These are phyloP conservation scores for Solanum boliviense DNA, from an alignment of 257 asterid genomes.

Conservation along the genomic window DNA sequence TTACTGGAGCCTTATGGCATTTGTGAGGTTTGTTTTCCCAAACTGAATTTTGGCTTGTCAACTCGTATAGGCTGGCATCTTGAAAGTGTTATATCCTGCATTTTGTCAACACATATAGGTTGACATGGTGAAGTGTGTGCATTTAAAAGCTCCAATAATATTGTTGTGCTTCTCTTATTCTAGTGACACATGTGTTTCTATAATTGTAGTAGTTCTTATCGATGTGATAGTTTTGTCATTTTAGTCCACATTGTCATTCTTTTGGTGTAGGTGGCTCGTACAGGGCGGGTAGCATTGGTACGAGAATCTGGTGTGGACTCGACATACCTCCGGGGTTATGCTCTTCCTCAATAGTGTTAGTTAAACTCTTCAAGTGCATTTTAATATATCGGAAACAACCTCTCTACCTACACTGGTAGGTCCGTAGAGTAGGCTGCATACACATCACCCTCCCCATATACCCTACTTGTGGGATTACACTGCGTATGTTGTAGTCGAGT, in stretches of 20 bases:
- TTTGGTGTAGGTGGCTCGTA: conserved; percentile 61
- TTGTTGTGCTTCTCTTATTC: neutral
- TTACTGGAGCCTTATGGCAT: conserved; percentile 77
- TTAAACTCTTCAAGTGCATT: neutral
- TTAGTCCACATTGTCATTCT: neutral
- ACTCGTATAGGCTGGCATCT: neutral
- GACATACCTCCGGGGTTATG: conserved; percentile 55
- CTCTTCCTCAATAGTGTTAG: conserved; percentile 30
- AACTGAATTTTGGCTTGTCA: neutral
- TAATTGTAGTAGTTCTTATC: neutral
- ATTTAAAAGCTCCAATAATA: neutral
- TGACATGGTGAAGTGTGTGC: neutral
- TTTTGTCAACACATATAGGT: neutral
- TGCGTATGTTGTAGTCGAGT: neutral
- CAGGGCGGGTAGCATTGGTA: conserved; percentile 71
- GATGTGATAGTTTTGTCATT: neutral
- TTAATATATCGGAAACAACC: neutral
- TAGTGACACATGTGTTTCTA: neutral
- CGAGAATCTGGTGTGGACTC: conserved; percentile 90
- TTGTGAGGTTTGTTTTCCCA: conserved; percentile 63
- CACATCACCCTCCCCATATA: neutral
- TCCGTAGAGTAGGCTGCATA: neutral
- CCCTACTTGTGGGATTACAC: neutral
- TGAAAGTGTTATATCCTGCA: neutral
- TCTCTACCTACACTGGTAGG: neutral